Base-by-base conservation (phyloP, 306 rosid genomes). In the Elaeagnus macrophylla region DNA sequence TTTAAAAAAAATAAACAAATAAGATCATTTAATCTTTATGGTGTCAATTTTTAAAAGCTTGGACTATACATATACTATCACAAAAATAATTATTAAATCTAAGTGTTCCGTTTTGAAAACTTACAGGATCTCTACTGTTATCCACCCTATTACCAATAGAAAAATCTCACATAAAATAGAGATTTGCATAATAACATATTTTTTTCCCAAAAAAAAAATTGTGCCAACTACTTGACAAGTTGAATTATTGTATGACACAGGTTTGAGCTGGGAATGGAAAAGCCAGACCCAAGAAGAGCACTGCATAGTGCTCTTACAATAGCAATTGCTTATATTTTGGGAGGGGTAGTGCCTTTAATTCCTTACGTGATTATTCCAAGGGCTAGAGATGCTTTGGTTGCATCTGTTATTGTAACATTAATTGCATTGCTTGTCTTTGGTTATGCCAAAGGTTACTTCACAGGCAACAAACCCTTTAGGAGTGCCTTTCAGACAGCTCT, bases 211-310 rank as follows among this genome's bases (percentile, higher is more conserved):
- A n/a, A n/a, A n/a, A 25, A 25, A 25, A 25, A 25, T 25, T 2
- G 32, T 2, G 5, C 32, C 32, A 0, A 5, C 32, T 1, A 25
- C 2, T 25, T 25, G 4, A 25, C 32, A 25, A 25, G 32, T 25
- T 5, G 2, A 25, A 1, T 5, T 2, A 25, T 25, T 25, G 32
- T 25, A 2, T 51, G 55, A 48, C 36, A 52, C 83, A 90, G 97
- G 65, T 90, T 90, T 77, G 95, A 90, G 61, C 77, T 90, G 50
- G 95, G 97, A 60, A 63, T 90, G 56, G 97, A 86, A 65, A 81
- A 83, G 74, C 97, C 97, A 48, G 91, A 90, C 65, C 97, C 97
- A 49, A 83, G 75, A 65, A 90, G 97, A 76, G 97, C 97, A 56
- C 35, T 83, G 9, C 79, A 83, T 10, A 90, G 97, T 66, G 95